These are phyloP conservation scores for Penicillium canariense DNA, from an alignment of 495 filamentous ascomycete genomes.

Conservation along the genomic window DNA sequence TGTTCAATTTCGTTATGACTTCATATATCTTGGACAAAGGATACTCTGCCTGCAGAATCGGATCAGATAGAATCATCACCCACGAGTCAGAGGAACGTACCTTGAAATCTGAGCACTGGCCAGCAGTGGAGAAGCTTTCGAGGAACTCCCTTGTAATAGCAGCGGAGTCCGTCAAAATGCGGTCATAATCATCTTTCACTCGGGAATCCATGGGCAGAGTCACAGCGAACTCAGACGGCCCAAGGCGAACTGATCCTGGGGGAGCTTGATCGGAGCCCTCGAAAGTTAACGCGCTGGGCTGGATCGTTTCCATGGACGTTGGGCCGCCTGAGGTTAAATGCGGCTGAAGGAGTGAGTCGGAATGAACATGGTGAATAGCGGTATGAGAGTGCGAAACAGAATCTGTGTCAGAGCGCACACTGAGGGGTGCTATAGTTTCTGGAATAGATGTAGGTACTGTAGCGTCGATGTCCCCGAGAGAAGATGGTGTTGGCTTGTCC, in stretches of 20 bases:
- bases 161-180: slow-evolving; percentile 27
- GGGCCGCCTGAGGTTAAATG: slow-evolving; percentile 14
- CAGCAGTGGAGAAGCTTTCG: slow-evolving; percentile 11
- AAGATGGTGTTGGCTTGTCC: slow-evolving; percentile 36
- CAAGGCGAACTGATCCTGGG: slow-evolving; percentile 42
- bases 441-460: slow-evolving; percentile 26
- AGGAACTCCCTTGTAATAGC: slow-evolving; percentile 30
- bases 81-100: slow-evolving; percentile 11
- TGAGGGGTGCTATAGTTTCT: slow-evolving; percentile 37
- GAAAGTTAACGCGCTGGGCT: slow-evolving; percentile 43
- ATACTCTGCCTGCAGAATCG: slow-evolving; percentile 16
- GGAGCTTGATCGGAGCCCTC: slow-evolving; percentile 23
- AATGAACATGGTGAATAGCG: slow-evolving; percentile 21
- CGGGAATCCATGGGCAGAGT: slow-evolving; percentile 47
- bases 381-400: slow-evolving; percentile 20
- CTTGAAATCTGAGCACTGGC: slow-evolving; percentile 15
- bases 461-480: slow-evolving; percentile 42
- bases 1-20: slow-evolving; percentile 43
- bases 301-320: slow-evolving; percentile 38
- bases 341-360: slow-evolving; percentile 24
- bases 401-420: slow-evolving; percentile 35
- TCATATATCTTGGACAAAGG: slow-evolving; percentile 34
- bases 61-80: slow-evolving; percentile 3
- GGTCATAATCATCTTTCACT: slow-evolving; percentile 44
- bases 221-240: slow-evolving; percentile 43